Base-by-base conservation (phyloP, 2,329 filamentous ascomycete species). In the Hymenoscyphus fraxineus region DNA sequence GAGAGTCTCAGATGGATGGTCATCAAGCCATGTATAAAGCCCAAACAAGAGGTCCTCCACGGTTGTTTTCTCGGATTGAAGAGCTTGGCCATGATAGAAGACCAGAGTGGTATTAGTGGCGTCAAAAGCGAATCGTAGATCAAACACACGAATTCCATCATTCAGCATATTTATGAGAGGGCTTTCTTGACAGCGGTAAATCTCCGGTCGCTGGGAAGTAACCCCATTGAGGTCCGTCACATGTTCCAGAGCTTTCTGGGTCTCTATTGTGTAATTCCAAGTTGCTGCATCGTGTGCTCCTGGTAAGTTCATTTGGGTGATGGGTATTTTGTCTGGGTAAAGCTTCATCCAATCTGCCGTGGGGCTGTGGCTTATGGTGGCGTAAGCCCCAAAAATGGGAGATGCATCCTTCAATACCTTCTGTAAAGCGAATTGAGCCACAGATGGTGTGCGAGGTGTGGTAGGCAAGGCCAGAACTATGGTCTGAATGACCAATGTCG, bases 201-300 rank as follows among this genome's bases (percentile, higher is more conserved):
- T 68, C 31, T 72, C 67, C 3, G 77, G 72, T 41, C 16, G 13
- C 67, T 67, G 0, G 73, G 70, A 3, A 68, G 65, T 19, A 74
- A 71, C 22, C 31, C 77, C 74, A 57, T 76, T 77, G 47, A 81
- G 75, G 15, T 76, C 71, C 7, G 79, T 80, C 40, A 81, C 73
- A 31, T 74, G 75, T 3, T 71, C 58, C 3, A 83, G 72, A 1
- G 72, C 64, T 44, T 79, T 71, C 67, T 81, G 80, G 0, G 79
- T 81, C 0, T 73, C 72, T 31, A 75, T 72, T 12, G 74, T 78
- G 68, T 83, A 83, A 70, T 83, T 83, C 81, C 82, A 83, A 0
- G 81, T 83, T 1, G 79, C 77, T 3, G 78, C 76, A 69, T 84
- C 81, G 72, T 84, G 82, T 3, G 77, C 78, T 1, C 82, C 82